Base-by-base conservation (phyloP, 2,329 filamentous ascomycete genomes). In the Ceratocystis huliohia region DNA sequence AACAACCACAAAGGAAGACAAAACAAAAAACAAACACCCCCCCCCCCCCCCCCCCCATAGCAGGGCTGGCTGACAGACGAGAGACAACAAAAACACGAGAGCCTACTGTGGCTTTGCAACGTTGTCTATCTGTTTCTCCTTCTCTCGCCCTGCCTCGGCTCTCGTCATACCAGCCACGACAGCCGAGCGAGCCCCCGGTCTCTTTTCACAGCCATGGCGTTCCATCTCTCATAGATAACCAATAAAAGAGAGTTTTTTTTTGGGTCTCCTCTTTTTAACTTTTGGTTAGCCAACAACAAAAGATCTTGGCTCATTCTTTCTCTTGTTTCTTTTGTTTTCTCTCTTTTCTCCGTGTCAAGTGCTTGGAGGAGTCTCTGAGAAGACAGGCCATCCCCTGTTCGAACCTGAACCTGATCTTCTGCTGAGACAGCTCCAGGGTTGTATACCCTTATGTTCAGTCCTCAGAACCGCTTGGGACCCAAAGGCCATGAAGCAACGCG, bases 301-400 rank as follows among this genome's bases (percentile, higher is more conserved):
- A 57, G 53, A 28, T 57, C 53, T 57, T 57, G 53, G 53, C 53
- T 57, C 10, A 2, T 41, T 59, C 30, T 59, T 59, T 59, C 22
- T 10, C 17, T 59, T 59, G 17, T 15, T 61, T 62, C 22, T 15
- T 44, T 62, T 62, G 20, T 45, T 45, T 45, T 22, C 33, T 44
- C 30, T 45, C n/a, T 62, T 62, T 45, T 62, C 41, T 62, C 59
- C 17, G 33, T 62, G 53, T 57, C 53, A 57, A 57, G 37, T 41
- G 15, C 37, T 13, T 41, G 37, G 10, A 41, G 37, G 33, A 10
- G 10, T 13, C 37, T 41, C 37, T 3, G 3, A 5, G 37, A 4
- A 41, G 10, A 41, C 13, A 15, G 37, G 37, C 3, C 10, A 5
- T 15, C 10, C 37, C 37, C 37, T 41, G 37, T 1, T 41, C 37